phyloP scores from a whole-genome alignment of 2,329 filamentous ascomycete species.

The Xylariaceae sp. region DNA sequence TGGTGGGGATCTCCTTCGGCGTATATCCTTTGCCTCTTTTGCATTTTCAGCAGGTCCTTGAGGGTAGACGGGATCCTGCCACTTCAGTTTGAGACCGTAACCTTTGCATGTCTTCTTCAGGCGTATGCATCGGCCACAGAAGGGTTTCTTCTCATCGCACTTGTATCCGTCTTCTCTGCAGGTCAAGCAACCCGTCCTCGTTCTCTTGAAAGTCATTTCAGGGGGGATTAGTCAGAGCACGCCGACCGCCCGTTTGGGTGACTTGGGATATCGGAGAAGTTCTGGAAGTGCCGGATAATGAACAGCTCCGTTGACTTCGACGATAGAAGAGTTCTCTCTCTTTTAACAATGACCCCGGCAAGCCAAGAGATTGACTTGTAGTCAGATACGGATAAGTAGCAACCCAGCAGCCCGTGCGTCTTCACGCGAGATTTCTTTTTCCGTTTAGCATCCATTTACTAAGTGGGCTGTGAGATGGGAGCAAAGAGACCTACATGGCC shows the following conservation, averaged over 20 bases:
- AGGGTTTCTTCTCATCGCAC: slow-evolving; percentile 32
- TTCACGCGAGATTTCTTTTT: neutral
- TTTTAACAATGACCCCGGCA: neutral
- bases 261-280: neutral
- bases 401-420: neutral
- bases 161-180: slow-evolving; percentile 33
- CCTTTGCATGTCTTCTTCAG: slow-evolving; percentile 31
- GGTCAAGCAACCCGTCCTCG: slow-evolving; percentile 30
- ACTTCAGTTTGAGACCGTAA: slow-evolving; percentile 30
- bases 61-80: slow-evolving; percentile 22
- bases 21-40: slow-evolving; percentile 9
- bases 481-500: neutral
- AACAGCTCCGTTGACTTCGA: neutral
- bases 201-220: slow-evolving; percentile 24
- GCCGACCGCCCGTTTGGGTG: neutral
- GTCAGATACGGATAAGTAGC: neutral
- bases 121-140: slow-evolving; percentile 30
- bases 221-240: neutral
- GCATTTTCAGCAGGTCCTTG: slow-evolving; percentile 8
- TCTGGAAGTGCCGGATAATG: neutral
- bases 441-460: neutral
- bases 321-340: neutral
- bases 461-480: neutral
- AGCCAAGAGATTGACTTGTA: no score
- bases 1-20: slow-evolving; percentile 3